Percentiles rank a stretch among this genome's conserved stretches.
Evolutionary conservation across 352 stramenopile species (phyloP).

Genomic region (Phytophthora sp.): DNA sequence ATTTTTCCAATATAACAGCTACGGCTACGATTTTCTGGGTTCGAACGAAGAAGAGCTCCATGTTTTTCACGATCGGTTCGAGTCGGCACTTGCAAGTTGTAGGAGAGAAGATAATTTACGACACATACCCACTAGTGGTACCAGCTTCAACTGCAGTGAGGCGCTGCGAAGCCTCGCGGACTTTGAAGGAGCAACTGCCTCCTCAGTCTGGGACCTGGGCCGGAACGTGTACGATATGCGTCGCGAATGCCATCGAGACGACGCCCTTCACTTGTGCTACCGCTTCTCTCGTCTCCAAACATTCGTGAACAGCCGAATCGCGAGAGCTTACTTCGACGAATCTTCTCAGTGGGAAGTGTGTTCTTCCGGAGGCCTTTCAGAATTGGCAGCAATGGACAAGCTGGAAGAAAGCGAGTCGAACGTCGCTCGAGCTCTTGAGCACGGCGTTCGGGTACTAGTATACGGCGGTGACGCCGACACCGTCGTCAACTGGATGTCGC

Average conservation of each 20-base stretch:
- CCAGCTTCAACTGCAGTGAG: conserved; percentile 25
- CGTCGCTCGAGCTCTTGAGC: conserved; percentile 55
- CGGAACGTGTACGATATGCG: conserved; percentile 80
- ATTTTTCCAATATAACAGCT: conserved; percentile 54
- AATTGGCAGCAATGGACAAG: conserved; percentile 45
- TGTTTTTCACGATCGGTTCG: conserved; percentile 27
- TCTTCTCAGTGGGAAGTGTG: conserved; percentile 56
- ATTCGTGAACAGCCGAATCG: conserved; percentile 56
- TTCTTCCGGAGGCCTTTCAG: conserved; percentile 23
- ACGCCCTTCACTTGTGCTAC: conserved; percentile 67
- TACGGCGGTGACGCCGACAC: conserved; percentile 76
- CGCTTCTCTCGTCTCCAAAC: conserved; percentile 60
- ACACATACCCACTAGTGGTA: not conserved
- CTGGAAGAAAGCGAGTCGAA: conserved; percentile 60
- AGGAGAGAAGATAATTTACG: no score
- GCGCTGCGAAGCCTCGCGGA: conserved; percentile 21
- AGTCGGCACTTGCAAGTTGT: conserved; percentile 22
- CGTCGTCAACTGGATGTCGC: conserved; percentile 72
- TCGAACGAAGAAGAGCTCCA: conserved; percentile 10
- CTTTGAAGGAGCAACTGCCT: conserved; percentile 24
- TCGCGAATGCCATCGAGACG: conserved; percentile 52
- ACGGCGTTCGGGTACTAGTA: conserved; percentile 71
- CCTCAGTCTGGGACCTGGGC: conserved; percentile 23
- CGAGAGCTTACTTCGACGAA: conserved; percentile 57
- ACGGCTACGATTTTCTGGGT: conserved; percentile 49